phyloP scores from a whole-genome alignment of 1,139 yeast genomes.

The Geotrichum europaeum region DNA sequence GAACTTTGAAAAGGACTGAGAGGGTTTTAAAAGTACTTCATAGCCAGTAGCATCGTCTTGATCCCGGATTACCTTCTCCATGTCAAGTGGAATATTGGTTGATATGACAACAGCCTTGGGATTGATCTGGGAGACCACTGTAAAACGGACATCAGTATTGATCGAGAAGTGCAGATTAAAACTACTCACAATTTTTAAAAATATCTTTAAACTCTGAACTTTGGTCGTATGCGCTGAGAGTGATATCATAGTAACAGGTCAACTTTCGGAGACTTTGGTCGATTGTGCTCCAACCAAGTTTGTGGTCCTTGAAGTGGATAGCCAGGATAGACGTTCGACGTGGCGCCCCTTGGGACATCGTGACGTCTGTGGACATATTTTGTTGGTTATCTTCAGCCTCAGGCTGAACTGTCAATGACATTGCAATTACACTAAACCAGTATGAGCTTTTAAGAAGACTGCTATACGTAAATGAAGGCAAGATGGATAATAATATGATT shows the following conservation, averaged over 20 bases:
- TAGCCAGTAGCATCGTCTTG: slow-evolving; percentile 11
- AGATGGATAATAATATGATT: background rate
- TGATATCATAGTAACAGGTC: slow-evolving; percentile 12
- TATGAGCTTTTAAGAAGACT: background rate
- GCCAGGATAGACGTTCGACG: background rate
- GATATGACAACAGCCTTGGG: slow-evolving; percentile 11
- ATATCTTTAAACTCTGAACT: slow-evolving; percentile 7
- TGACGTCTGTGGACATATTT: background rate
- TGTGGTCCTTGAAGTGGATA: slow-evolving; percentile 3
- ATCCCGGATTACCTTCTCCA: slow-evolving; percentile 9
- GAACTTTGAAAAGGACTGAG: slow-evolving; percentile 14
- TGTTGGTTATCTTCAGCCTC: background rate
- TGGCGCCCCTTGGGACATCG: background rate
- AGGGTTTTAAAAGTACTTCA: slow-evolving; percentile 11
- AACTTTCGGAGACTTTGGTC: slow-evolving; percentile 4
- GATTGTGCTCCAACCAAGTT: slow-evolving; percentile 14
- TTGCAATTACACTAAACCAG: background rate
- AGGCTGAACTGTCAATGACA: background rate
- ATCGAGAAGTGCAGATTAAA: background rate
- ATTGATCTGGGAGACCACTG: slow-evolving; percentile 7
- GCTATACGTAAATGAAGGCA: background rate
- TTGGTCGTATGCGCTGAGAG: slow-evolving; percentile 1
- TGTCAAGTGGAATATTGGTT: slow-evolving; percentile 9
- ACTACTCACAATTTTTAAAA: slow-evolving; percentile 9
- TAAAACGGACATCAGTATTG: background rate